Evolutionary conservation across 1,284 basidiomycete species (phyloP), one percentile per base, ranked within the genome.

Genomic region (Ganoderma resinaceum): DNA sequence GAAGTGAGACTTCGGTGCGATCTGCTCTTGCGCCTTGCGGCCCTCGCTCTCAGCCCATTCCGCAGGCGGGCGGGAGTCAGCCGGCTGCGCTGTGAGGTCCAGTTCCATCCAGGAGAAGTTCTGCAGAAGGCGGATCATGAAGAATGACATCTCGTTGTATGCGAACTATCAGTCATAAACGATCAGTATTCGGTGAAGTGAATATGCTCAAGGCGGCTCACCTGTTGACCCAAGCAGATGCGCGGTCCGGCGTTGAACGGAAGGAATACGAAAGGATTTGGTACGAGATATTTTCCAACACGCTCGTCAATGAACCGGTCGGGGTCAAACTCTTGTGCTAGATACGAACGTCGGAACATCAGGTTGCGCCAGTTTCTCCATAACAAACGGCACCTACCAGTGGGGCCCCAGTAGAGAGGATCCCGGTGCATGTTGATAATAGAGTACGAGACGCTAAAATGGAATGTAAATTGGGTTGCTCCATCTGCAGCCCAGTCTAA

Each of bases 391-490:
- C 77, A 53, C n/a, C n/a, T 77, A 85, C 86, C 89, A 71, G 89
- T 88, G 2, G 88, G 87, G 7, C 90, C 89, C 90, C 90, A 91
- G 0, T 90, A 82, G 68, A 89, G 86, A 43, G 78, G 82, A 26
- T 88, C 82, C 37, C 89, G 80, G 38, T 91, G 89, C 87, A 90
- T 89, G 67, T 87, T 75, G 66, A 89, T 82, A n/a, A 88, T 84
- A 2, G 85, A 87, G 72, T 88, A 91, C 0, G 75, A 70, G n/a
- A 83, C 71, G 55, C 88, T 88, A 64, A 1, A 18, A 59, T 23
- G 67, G 35, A 49, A 60, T 52, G 9, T 33, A 37, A 66, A 52
- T n/a, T 16, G 20, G 3, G 26, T 35, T 52, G 7, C 37, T 26
- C 29, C 58, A 9, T n/a, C n/a, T n/a, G n/a, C n/a, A 38, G 26